Percentiles rank a stretch among this genome's conserved stretches.
Conservation (phyloP, 176 grass and related monocot species). For the Carex scoparia region DNA sequence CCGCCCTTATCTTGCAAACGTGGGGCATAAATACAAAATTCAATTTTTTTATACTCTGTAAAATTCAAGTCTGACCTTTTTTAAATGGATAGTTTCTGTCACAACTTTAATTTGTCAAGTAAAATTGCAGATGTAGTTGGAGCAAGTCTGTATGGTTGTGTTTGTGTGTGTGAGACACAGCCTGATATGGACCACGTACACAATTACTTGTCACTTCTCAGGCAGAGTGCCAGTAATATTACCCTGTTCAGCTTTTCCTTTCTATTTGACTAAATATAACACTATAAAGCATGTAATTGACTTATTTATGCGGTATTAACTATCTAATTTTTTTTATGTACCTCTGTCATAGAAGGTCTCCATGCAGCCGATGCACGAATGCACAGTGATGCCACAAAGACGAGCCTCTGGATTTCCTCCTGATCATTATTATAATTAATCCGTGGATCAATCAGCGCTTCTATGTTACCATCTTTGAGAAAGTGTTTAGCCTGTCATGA, state of each 20-base stretch:
- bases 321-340: conserved; percentile 11
- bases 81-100: too few species aligned
- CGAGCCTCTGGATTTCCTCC: conserved; percentile 47
- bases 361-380: conserved; percentile 46
- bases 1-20: not conserved
- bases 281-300: not conserved
- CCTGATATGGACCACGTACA: not conserved
- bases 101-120: not conserved
- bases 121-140: not conserved
- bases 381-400: conserved; percentile 79
- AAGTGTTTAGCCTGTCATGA: conserved; percentile 52
- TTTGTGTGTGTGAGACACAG: not conserved
- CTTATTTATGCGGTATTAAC: not conserved
- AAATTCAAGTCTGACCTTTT: not conserved
- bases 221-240: not conserved
- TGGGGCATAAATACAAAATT: not conserved
- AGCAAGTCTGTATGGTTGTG: not conserved
- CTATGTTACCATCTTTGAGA: conserved; percentile 45
- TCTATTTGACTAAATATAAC: not conserved
- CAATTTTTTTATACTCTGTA: not conserved
- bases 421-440: conserved; percentile 43
- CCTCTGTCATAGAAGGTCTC: conserved; percentile 88
- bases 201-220: not conserved
- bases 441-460: conserved; percentile 51
- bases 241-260: not conserved